Percentiles rank a stretch among this genome's conserved stretches.
phyloP scores from a whole-genome alignment of 768 basidiomycete species.

The Dacryopinax spathularia region DNA sequence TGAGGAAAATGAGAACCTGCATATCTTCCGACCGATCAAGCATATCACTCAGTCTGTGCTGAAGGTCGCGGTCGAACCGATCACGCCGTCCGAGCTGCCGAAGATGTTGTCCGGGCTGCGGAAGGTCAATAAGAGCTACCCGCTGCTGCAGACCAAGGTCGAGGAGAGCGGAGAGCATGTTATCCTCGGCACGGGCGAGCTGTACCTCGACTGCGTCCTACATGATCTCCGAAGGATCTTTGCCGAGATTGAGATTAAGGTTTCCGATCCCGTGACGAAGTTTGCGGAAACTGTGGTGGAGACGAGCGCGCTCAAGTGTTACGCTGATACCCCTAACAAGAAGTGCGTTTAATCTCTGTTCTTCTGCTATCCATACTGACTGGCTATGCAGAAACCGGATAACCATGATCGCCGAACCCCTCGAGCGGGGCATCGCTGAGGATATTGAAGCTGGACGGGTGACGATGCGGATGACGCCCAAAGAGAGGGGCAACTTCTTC shows the following conservation, averaged over 20 bases:
- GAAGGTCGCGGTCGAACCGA: slow-evolving; percentile 96
- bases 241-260: slow-evolving; percentile 99
- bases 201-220: slow-evolving; percentile 93
- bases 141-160: slow-evolving; percentile 84
- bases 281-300: slow-evolving; percentile 98
- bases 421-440: slow-evolving; percentile 89
- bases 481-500: slow-evolving; percentile 91
- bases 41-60: slow-evolving; percentile 95
- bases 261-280: slow-evolving; percentile 95
- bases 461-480: slow-evolving; percentile 86
- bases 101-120: slow-evolving; percentile 97
- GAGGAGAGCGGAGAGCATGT: slow-evolving; percentile 98
- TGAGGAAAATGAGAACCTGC: slow-evolving; percentile 68
- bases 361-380: background rate
- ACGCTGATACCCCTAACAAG: slow-evolving; percentile 98
- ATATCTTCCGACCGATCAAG: slow-evolving; percentile 91
- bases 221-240: slow-evolving; percentile 86
- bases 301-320: slow-evolving; percentile 94
- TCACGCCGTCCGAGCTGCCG: slow-evolving; percentile 90
- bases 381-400: slow-evolving; percentile 64
- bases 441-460: slow-evolving; percentile 90
- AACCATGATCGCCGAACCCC: slow-evolving; percentile 97
- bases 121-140: slow-evolving; percentile 96
- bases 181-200: slow-evolving; percentile 87
- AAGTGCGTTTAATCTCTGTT: slow-evolving; percentile 44